Conservation (phyloP, 2,329 filamentous ascomycete species). For the Exophiala phaeomuriformis region DNA sequence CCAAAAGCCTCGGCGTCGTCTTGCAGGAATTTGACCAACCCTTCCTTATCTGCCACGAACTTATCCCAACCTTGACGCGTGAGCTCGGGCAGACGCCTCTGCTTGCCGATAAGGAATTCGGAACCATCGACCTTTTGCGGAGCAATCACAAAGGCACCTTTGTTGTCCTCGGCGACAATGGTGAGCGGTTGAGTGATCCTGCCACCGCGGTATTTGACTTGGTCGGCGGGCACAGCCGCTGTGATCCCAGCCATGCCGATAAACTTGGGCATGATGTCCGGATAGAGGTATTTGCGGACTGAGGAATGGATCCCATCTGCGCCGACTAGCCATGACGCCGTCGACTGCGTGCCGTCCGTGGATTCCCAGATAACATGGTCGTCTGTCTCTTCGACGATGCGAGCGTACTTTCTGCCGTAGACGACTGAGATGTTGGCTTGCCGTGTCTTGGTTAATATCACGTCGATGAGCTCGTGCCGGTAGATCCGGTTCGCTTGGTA, state of each 20-base stretch:
- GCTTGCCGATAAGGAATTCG: constrained; percentile 34
- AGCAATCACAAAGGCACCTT: constrained; percentile 35
- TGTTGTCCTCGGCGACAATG: constrained; percentile 15
- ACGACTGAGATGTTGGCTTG: constrained; percentile 39
- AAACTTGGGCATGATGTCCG: constrained; percentile 45
- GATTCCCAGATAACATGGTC: constrained; percentile 43
- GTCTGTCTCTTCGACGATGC: constrained; percentile 34
- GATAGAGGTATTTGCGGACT: constrained; percentile 47
- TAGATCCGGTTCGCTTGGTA: constrained; percentile 51
- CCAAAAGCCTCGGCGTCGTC: constrained; percentile 15
- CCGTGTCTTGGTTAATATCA: constrained; percentile 39
- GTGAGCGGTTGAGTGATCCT: constrained; percentile 15
- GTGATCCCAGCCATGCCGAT: constrained; percentile 42
- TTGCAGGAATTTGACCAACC: constrained; percentile 21
- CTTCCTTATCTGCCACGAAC: constrained; percentile 30
- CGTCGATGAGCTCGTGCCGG: constrained; percentile 45
- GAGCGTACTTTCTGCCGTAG: constrained; percentile 45
- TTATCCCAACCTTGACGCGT: constrained; percentile 32
- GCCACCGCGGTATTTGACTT: constrained; percentile 7
- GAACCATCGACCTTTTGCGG: constrained; percentile 33
- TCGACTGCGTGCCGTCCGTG: constrained; percentile 38
- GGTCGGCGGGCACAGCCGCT: constrained; percentile 23
- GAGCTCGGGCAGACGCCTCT: constrained; percentile 31
- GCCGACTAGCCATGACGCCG: constrained; percentile 44
- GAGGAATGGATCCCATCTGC: constrained; percentile 55